phyloP scores from a whole-genome alignment of 148 eudicot genomes.

The Amaranthus palmeri region DNA sequence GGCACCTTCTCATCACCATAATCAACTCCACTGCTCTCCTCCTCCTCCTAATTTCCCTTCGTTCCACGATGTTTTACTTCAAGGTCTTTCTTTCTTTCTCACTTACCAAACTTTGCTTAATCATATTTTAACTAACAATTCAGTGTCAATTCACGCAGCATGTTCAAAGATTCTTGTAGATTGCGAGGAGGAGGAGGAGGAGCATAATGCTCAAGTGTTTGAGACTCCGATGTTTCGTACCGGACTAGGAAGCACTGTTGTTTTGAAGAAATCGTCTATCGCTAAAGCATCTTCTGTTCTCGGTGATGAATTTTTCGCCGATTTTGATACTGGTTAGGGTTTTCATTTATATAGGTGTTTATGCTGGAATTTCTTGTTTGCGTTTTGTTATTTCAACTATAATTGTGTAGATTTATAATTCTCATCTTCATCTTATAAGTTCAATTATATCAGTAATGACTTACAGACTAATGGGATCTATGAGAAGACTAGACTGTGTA shows the following conservation, averaged over 20 bases:
- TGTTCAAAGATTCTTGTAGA: slow-evolving; percentile 41
- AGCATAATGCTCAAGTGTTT: slow-evolving; percentile 1
- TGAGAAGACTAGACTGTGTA: too few relatives aligned
- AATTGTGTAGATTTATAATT: background rate
- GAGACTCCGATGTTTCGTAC: slow-evolving; percentile 41
- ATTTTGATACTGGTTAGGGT: slow-evolving; percentile 22
- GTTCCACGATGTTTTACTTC: slow-evolving; percentile 60
- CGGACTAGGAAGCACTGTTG: slow-evolving; percentile 50
- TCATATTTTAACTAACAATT: background rate
- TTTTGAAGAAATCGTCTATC: slow-evolving; percentile 46
- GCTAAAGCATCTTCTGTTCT: slow-evolving; percentile 50
- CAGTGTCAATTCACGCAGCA: slow-evolving; percentile 26
- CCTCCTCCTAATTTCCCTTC: slow-evolving; percentile 44
- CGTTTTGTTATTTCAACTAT: background rate
- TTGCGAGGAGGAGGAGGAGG: too few relatives aligned
- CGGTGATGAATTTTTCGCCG: slow-evolving; percentile 26
- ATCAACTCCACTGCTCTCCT: slow-evolving; percentile 9
- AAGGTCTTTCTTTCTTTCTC: slow-evolving; percentile 36
- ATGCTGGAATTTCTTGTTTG: background rate
- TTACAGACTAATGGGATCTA: too few relatives aligned
- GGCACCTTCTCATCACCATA: slow-evolving; percentile 8
- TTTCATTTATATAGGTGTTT: background rate
- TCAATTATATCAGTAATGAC: too few relatives aligned
- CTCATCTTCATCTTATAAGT: background rate
- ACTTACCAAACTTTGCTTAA: background rate